A percentile compares a stretch with the other conserved stretches of the same genome.
Evolutionary conservation across 345 rosid species (phyloP).

Genomic region (Eucalyptus urophylla): DNA sequence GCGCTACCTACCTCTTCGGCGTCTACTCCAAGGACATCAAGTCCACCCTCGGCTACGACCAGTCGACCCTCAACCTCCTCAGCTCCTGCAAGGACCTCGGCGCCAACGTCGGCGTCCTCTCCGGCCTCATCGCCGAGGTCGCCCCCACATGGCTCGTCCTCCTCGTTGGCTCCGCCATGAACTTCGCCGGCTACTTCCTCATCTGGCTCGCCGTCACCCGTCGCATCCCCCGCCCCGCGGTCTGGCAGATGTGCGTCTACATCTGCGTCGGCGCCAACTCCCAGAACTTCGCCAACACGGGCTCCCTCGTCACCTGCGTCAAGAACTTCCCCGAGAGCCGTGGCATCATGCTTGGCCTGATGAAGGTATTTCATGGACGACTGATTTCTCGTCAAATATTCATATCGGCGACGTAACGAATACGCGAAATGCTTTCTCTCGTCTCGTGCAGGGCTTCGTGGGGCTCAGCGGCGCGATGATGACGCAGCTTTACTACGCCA

Average conservation of each 20-base stretch:
- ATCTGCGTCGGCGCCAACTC: background rate
- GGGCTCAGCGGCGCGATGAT: conserved; percentile 5
- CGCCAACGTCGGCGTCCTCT: conserved; percentile 1
- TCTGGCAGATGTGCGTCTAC: conserved; percentile 10
- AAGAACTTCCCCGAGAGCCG: conserved; percentile 5
- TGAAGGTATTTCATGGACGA: background rate
- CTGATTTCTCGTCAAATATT: background rate
- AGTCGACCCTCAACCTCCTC: background rate
- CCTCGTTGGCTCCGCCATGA: background rate
- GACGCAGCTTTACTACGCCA: conserved; percentile 1
- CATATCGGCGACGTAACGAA: background rate
- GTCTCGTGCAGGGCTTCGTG: background rate
- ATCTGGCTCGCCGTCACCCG: conserved; percentile 4
- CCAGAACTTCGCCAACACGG: conserved; percentile 2
- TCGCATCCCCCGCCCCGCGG: background rate
- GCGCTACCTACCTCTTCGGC: background rate
- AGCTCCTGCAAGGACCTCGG: conserved; percentile 7
- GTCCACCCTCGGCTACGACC: conserved; percentile 2
- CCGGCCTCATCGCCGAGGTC: conserved; percentile 5
- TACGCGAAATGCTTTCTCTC: background rate
- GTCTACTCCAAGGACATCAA: conserved; percentile 6
- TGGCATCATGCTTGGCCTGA: background rate
- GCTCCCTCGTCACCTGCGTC: background rate
- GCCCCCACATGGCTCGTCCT: conserved; percentile 3
- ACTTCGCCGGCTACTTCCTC: conserved; percentile 1